A percentile compares a stretch with the other conserved stretches of the same genome.
phyloP scores from a whole-genome alignment of 176 grass and related monocot genomes.

The Eleusine indica region DNA sequence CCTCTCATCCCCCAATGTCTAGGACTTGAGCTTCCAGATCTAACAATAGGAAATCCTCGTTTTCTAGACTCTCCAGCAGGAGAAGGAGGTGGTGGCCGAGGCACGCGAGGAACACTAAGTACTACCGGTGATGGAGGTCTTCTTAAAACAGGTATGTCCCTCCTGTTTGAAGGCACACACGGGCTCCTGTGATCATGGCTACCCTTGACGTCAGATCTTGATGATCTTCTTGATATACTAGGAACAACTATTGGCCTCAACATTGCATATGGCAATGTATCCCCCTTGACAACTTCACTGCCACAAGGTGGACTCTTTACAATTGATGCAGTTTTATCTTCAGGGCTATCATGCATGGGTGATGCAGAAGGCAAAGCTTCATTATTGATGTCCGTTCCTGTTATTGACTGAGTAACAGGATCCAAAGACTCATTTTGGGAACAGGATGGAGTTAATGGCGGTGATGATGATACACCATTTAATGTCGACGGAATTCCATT shows the following conservation, averaged over 20 bases:
- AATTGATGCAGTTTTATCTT: conserved; percentile 59
- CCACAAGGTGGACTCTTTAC: conserved; percentile 52
- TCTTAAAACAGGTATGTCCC: conserved; percentile 72
- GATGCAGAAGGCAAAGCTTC: conserved; percentile 51
- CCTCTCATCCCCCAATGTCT: conserved; percentile 89
- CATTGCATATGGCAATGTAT: conserved; percentile 89
- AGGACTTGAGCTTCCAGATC: conserved; percentile 97
- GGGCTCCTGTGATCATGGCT: conserved; percentile 84
- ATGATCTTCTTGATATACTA: conserved; percentile 74
- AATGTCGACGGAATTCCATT: conserved; percentile 62
- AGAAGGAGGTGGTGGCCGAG: conserved; percentile 81
- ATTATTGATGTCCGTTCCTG: conserved; percentile 57
- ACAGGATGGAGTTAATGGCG: conserved; percentile 60
- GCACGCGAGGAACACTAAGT: conserved; percentile 84
- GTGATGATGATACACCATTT: conserved; percentile 70
- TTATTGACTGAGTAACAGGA: conserved; percentile 51
- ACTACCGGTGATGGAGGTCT: conserved; percentile 93
- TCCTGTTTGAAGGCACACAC: conserved; percentile 83
- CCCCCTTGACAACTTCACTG: conserved; percentile 69
- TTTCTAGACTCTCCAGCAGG: conserved; percentile 82
- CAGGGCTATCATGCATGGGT: conserved; percentile 51
- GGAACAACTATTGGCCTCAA: conserved; percentile 87
- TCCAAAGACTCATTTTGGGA: conserved; percentile 52
- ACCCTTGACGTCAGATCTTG: conserved; percentile 82
- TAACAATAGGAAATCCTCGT: conserved; percentile 88